Conservation (phyloP, 1,284 basidiomycete species). For the Ustilago lituana region DNA sequence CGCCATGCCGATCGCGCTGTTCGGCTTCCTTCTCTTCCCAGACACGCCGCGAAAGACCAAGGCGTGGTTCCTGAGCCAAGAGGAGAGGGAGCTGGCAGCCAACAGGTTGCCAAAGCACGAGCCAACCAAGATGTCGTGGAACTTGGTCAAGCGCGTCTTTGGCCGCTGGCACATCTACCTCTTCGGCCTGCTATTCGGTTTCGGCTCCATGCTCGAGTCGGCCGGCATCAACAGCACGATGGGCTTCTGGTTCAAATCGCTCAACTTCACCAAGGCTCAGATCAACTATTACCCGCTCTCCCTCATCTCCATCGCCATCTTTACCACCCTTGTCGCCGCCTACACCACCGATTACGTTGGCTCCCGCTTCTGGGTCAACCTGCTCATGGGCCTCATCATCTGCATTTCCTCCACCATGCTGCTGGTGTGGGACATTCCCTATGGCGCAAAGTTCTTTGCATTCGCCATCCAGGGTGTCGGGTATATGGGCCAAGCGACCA, state of each 20-base stretch:
- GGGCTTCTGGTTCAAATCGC: conserved; percentile 77
- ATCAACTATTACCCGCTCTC: conserved; percentile 51
- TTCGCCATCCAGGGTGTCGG: conserved; percentile 58
- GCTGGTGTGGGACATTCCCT: conserved; percentile 53
- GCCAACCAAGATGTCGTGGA: conserved; percentile 67
- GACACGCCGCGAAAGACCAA: conserved; percentile 75
- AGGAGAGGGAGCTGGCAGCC: conserved; percentile 69
- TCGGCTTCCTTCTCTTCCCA: conserved; percentile 79
- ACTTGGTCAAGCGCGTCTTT: conserved; percentile 72
- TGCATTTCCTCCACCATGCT: conserved; percentile 43
- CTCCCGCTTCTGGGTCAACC: conserved; percentile 40
- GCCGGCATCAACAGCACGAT: conserved; percentile 79
- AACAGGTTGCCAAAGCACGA: conserved; percentile 68
- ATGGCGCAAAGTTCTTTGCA: conserved; percentile 52
- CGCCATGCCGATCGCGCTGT: conserved; percentile 75
- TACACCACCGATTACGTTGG: conserved; percentile 39
- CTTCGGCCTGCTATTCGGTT: conserved; percentile 70
- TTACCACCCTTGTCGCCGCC: conserved; percentile 39
- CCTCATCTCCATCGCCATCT: conserved; percentile 48
- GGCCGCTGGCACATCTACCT: conserved; percentile 72
- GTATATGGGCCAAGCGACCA: conserved; percentile 62
- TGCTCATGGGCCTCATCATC: conserved; percentile 41
- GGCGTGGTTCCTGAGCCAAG: conserved; percentile 74
- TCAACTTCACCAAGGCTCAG: conserved; percentile 29
- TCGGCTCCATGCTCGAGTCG: conserved; percentile 76